Evolutionary conservation across 768 basidiomycete genomes (phyloP), one percentile per base, ranked within the genome.

Genomic region (Amanita rubescens): DNA sequence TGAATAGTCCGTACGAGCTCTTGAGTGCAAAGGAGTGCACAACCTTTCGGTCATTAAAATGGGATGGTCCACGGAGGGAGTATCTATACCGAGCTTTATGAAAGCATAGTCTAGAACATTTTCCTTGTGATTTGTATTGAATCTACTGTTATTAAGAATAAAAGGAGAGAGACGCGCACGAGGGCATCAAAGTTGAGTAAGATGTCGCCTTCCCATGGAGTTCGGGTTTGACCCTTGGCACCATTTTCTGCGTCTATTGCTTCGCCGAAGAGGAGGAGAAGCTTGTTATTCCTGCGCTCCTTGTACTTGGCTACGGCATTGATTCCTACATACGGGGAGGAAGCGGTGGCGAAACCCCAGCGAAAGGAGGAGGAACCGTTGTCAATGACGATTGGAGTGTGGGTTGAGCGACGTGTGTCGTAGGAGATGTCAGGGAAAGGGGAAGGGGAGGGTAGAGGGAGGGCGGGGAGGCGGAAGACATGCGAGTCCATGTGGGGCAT

Each of bases 161-260:
- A 14, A 53, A 51, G 49, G 4, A 42, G 34, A 42, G 34, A 6
- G 30, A 49, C 43, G 76, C 90, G 70, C 70, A 97, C 95, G 77
- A 98, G 73, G 22, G 91, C 85, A 69, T 98, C 96, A 60, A 87
- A 90, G 68, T 93, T 94, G 60, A 92, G 76, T 44, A 97, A 67
- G 19, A 96, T 82, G 63, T 98, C 96, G 7, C 92, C 94, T 65
- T 99, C 96, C 86, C 90, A 98, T 51, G 95, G 85, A 0, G 82
- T 83, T 61, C 81, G 84, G 6, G 84, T 77, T 64, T 90, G 89
- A 1, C 82, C 79, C 60, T 86, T 80, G 54, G 90, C 86, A 10
- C 84, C 87, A 37, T 86, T 87, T 65, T 99, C 96, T 11, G 82
- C 74, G 41, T 96, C 94, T 27, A 91, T 81, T 10, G 83, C 92